phyloP scores from a whole-genome alignment of 495 filamentous ascomycete genomes.

The Clavariopsis aquatica region DNA sequence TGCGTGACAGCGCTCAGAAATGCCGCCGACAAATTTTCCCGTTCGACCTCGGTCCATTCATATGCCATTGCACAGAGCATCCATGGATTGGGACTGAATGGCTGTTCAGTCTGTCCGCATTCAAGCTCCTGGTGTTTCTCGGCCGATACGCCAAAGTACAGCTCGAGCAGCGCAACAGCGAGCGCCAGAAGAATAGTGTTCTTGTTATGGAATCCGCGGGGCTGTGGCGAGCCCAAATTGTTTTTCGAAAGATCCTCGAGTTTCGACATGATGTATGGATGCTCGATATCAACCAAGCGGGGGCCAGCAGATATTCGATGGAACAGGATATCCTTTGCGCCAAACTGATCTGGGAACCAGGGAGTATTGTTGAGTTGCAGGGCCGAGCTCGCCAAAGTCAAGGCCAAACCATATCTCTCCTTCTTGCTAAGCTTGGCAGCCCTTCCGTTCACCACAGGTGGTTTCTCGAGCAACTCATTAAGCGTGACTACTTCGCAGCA shows the following conservation, averaged over 20 bases:
- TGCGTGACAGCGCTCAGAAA: constrained; percentile 33
- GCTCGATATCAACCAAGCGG: constrained; percentile 34
- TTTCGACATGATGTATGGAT: constrained; percentile 30
- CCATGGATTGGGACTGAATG: constrained; percentile 32
- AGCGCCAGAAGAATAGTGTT: constrained; percentile 39
- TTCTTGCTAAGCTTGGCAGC: constrained; percentile 36
- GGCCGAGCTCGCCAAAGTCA: constrained; percentile 32
- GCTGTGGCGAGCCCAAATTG: neutral
- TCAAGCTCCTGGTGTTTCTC: constrained; percentile 27
- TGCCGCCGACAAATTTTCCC: constrained; percentile 36
- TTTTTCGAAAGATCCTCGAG: constrained; percentile 11
- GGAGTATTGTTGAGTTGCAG: constrained; percentile 37
- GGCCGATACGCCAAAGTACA: constrained; percentile 37
- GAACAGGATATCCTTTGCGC: constrained; percentile 33
- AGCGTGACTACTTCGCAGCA: constrained; percentile 23
- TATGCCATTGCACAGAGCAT: constrained; percentile 34
- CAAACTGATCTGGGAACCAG: constrained; percentile 35
- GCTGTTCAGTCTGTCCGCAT: neutral
- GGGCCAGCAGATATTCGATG: constrained; percentile 18
- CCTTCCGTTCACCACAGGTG: constrained; percentile 28
- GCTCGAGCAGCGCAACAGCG: constrained; percentile 33
- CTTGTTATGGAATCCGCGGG: constrained; percentile 36
- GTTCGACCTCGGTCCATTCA: constrained; percentile 36
- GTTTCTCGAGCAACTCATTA: constrained; percentile 26
- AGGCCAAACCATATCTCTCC: constrained; percentile 33